These are phyloP conservation scores for Tanozyma kutaoensis DNA, from an alignment of 805 yeast species.

Conservation along the genomic window DNA sequence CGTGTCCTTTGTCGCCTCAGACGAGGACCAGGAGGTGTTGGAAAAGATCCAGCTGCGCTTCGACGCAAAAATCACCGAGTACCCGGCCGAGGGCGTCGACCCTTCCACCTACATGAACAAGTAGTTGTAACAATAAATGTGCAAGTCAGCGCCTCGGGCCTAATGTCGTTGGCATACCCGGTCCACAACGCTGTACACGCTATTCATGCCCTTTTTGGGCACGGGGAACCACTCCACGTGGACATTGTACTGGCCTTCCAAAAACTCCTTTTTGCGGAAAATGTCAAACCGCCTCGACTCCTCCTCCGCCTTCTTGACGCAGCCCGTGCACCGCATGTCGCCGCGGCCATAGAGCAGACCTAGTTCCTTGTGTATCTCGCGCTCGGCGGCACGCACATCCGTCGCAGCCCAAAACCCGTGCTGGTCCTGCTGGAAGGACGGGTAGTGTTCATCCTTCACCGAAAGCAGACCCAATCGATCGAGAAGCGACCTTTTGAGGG, in stretches of 20 bases:
- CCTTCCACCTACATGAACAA: conserved; percentile 97
- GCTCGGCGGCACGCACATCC: conserved; percentile 24
- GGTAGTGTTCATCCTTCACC: conserved; percentile 2
- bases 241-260: conserved; percentile 11
- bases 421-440: conserved; percentile 8
- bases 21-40: conserved; percentile 81
- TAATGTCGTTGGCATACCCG: neutral
- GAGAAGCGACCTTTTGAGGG: conserved; percentile 1
- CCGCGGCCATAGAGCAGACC: conserved; percentile 32
- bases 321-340: conserved; percentile 33
- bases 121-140: conserved; percentile 14
- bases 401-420: conserved; percentile 22
- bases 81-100: conserved; percentile 97
- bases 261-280: conserved; percentile 1
- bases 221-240: conserved; percentile 49
- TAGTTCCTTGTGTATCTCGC: conserved; percentile 24
- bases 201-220: conserved; percentile 24
- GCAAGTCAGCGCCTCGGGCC: neutral
- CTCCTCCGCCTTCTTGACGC: conserved; percentile 8
- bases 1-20: conserved; percentile 73
- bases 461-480: conserved; percentile 1
- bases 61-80: conserved; percentile 87
- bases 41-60: conserved; percentile 93
- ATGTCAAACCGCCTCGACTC: neutral
- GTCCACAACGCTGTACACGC: conserved; percentile 21